Evolutionary conservation across 2,329 filamentous ascomycete species (phyloP), one percentile per base, ranked within the genome.

Genomic region (Colletotrichum horii): DNA sequence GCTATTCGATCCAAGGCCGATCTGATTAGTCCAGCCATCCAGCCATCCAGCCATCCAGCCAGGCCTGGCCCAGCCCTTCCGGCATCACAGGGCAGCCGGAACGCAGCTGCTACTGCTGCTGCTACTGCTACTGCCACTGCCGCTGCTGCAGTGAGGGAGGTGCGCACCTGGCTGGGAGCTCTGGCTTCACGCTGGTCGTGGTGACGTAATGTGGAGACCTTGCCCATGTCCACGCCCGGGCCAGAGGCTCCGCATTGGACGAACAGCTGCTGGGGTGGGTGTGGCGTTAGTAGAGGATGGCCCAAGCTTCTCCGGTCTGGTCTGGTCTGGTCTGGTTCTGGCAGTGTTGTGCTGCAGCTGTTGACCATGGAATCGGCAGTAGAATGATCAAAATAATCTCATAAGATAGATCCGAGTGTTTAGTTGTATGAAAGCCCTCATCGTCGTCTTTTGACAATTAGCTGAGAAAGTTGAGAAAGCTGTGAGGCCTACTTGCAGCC

Each of bases 121-220:
- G 38, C 43, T 48, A 0, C 38, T 48, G 11, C 34, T 36, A 3
- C 14, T 34, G 32, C 38, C 12, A 0, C 19, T 48, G 9, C 38
- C 26, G 26, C 55, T 58, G 8, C 55, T 52, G 55, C 26, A 28
- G 24, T 15, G 55, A 58, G 24, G 58, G 58, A 70, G 34, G 32
- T 38, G 56, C 67, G 56, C 67, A 48, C 56, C 67, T 61, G 56
- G 34, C 56, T 61, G 58, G 30, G n/a, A 75, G 74, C 74, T 76
- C 15, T 26, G 64, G 73, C 70, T 74, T 15, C 65, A 2, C n/a
- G n/a, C 43, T 8, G n/a, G n/a, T 22, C 28, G 58, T 60, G 32
- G 70, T 76, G 74, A 76, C 74, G 74, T 76, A 69, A 65, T 69
- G 36, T 74, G 64, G 64, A 69, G 74, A 74, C 65, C 24, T 65